Percentiles rank a stretch among this genome's conserved stretches.
These are phyloP conservation scores for Trichosporon ovoides DNA, from an alignment of 1,284 basidiomycete genomes.

Conservation along the genomic window DNA sequence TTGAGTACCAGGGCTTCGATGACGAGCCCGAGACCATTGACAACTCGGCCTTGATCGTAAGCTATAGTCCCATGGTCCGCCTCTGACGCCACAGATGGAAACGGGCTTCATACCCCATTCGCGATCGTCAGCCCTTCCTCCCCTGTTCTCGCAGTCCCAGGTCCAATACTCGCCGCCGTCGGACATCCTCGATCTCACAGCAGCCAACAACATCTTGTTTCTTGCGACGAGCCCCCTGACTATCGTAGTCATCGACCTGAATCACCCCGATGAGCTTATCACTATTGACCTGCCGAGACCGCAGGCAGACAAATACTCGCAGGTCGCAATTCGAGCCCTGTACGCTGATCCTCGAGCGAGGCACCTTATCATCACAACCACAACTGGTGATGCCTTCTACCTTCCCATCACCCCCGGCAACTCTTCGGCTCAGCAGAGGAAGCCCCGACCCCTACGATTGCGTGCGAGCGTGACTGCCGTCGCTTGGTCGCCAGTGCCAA, in stretches of 20 bases:
- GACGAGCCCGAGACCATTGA: slow-evolving; percentile 50
- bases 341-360: slow-evolving; percentile 88
- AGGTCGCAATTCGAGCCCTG: slow-evolving; percentile 60
- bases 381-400: slow-evolving; percentile 91
- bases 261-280: slow-evolving; percentile 71
- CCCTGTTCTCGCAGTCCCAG: slow-evolving; percentile 75
- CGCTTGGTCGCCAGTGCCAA: slow-evolving; percentile 74
- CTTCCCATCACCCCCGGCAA: slow-evolving; percentile 54
- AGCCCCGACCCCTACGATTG: slow-evolving; percentile 71
- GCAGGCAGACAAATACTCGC: slow-evolving; percentile 50
- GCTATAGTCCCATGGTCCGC: not conserved
- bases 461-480: slow-evolving; percentile 85
- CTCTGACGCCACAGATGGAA: slow-evolving; percentile 41
- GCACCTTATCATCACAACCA: slow-evolving; percentile 80
- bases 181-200: slow-evolving; percentile 68
- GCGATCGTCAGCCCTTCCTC: slow-evolving; percentile 49
- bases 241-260: slow-evolving; percentile 76
- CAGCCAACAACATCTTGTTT: slow-evolving; percentile 77
- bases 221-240: slow-evolving; percentile 74
- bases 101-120: slow-evolving; percentile 48
- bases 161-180: slow-evolving; percentile 86
- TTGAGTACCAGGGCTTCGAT: slow-evolving; percentile 84
- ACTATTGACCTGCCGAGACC: slow-evolving; percentile 64
- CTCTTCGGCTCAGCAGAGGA: slow-evolving; percentile 54
- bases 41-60: slow-evolving; percentile 28